These are phyloP conservation scores for Pichia sp. DNA, from an alignment of 1,139 yeast species.

Conservation along the genomic window DNA sequence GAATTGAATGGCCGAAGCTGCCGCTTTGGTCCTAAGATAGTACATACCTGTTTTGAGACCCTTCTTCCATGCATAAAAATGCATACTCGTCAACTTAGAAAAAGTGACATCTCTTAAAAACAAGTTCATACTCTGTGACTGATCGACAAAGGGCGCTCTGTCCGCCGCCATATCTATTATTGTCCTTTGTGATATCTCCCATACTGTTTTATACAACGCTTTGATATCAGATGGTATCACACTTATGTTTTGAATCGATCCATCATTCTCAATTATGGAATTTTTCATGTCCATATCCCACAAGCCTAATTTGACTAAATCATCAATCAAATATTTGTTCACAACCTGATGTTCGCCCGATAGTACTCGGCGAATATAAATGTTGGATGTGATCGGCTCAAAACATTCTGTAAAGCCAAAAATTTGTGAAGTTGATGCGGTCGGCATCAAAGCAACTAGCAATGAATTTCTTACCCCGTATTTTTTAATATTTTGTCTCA, in stretches of 20 bases:
- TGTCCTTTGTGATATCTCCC: conserved; percentile 90
- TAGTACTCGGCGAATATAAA: conserved; percentile 52
- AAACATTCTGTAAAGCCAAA: conserved; percentile 58
- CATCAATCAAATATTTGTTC: conserved; percentile 48
- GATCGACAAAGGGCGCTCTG: conserved; percentile 89
- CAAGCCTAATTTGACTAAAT: conserved; percentile 46
- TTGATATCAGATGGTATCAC: conserved; percentile 76
- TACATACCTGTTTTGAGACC: conserved; percentile 98
- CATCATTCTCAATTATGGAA: conserved; percentile 71
- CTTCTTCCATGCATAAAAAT: conserved; percentile 95
- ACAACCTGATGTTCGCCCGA: conserved; percentile 60
- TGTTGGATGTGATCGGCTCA: conserved; percentile 56
- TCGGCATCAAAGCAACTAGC: conserved; percentile 60
- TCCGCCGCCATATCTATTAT: conserved; percentile 96
- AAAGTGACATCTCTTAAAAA: conserved; percentile 82
- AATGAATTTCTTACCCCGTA: conserved; percentile 53
- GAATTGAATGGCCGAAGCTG: conserved; percentile 89
- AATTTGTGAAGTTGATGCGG: conserved; percentile 62
- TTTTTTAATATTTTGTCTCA: conserved; percentile 40
- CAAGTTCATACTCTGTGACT: conserved; percentile 87
- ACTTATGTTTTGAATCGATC: conserved; percentile 78
- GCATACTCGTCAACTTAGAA: conserved; percentile 96
- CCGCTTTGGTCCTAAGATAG: conserved; percentile 92
- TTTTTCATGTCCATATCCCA: conserved; percentile 67
- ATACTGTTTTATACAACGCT: conserved; percentile 83